Evolutionary conservation across 2,329 filamentous ascomycete species (phyloP), one percentile per base, ranked within the genome.

Genomic region (Fusarium continuum): DNA sequence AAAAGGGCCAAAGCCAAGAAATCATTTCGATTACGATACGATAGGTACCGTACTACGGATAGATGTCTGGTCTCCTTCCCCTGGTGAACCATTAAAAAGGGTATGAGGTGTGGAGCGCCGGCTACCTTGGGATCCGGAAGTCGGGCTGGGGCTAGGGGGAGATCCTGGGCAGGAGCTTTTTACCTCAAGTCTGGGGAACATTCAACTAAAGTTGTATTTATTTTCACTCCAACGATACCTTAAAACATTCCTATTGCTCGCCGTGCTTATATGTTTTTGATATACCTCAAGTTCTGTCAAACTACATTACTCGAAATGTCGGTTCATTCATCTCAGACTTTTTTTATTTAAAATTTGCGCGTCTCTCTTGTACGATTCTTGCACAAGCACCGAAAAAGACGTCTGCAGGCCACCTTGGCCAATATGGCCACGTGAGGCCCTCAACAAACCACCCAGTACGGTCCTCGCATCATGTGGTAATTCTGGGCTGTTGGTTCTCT

Each of bases 11-110:
- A 44, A 36, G 62, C 56, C 62, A 65, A 65, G 62, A 50, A 49
- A 63, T 54, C 43, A 58, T 58, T 47, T 57, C 57, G 49, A 63
- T 49, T 55, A 54, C 52, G 59, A 63, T 65, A 38, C 62, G n/a
- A n/a, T n/a, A n/a, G n/a, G n/a, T n/a, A n/a, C n/a, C n/a, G n/a
- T n/a, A n/a, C n/a, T 55, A 43, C 36, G 44, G 14, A 35, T 62
- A 39, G 26, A 57, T 28, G 32, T 43, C 58, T 48, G 17, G 20
- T 29, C 22, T 32, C 45, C 20, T 56, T 54, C 50, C 63, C 59
- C 49, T 65, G 29, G 47, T 53, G 40, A 46, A 29, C 29, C 20
- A 8, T 41, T 6, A 36, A 41, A 57, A 57, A 40, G 35, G 41
- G 35, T 56, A 63, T 50, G 17, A 52, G 41, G 28, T 46, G 63